Conservation (phyloP, 495 filamentous ascomycete species). For the Lichenothelia convexa region DNA sequence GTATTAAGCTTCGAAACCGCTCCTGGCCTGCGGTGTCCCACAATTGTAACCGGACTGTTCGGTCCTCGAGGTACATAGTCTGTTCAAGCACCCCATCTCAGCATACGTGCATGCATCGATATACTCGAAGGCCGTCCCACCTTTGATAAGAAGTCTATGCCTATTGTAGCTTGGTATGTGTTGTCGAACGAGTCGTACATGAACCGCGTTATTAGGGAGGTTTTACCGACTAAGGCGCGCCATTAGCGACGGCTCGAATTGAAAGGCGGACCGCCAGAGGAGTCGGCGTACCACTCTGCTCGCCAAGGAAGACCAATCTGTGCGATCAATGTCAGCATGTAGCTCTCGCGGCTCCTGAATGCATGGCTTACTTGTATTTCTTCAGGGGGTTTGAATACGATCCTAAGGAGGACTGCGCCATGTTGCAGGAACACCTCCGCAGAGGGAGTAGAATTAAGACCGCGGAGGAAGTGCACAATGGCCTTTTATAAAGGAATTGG, state of each 20-base stretch:
- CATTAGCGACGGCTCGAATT: not conserved
- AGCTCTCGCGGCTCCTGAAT: not conserved
- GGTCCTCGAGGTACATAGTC: conserved; percentile 99
- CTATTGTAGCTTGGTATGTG: conserved; percentile 98
- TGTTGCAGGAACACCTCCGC: too few species aligned
- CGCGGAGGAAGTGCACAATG: too few species aligned
- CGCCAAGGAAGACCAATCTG: conserved; percentile 82
- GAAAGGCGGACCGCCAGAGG: conserved; percentile 1
- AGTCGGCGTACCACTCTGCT: conserved; percentile 71
- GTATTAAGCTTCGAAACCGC: conserved; percentile 88
- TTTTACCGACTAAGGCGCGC: conserved; percentile 67
- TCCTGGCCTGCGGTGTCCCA: conserved; percentile 99
- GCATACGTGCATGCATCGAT: not conserved
- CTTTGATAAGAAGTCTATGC: conserved; percentile 98
- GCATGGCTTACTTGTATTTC: conserved; percentile 79
- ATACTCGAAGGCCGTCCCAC: conserved; percentile 23
- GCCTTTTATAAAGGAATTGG: too few species aligned
- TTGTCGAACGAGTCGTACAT: conserved; percentile 99
- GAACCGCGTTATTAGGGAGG: conserved; percentile 93
- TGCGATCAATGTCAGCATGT: conserved; percentile 8
- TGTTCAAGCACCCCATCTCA: conserved; percentile 14
- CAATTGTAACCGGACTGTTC: conserved; percentile 89
- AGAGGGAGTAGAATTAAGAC: too few species aligned
- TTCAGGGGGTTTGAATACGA: conserved; percentile 98
- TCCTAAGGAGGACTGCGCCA: conserved; percentile 47